phyloP scores from a whole-genome alignment of 306 rosid species.

The Senna tora region DNA sequence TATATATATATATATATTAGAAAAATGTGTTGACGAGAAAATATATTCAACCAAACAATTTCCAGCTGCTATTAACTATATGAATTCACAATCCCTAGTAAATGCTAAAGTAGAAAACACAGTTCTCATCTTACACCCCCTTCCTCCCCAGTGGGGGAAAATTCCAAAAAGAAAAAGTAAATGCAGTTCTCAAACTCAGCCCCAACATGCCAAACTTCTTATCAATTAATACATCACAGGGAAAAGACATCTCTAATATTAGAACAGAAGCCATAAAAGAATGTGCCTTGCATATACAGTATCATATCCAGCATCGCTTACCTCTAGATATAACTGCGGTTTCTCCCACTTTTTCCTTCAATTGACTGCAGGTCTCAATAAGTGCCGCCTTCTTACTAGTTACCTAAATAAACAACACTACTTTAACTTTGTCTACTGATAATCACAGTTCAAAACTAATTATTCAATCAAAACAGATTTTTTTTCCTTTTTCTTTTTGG shows the following conservation, averaged over 20 bases:
- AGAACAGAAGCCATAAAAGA: constrained; percentile 12
- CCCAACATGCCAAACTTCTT: neutral
- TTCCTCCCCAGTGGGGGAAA: neutral
- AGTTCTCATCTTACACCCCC: neutral
- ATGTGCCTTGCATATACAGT: constrained; percentile 18
- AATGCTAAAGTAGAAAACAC: neutral
- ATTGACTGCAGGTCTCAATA: constrained; percentile 67
- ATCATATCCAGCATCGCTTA: constrained; percentile 36
- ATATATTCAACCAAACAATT: neutral
- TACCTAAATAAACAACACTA: constrained; percentile 56
- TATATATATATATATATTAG: neutral
- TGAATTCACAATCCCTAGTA: neutral
- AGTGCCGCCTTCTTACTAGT: constrained; percentile 83
- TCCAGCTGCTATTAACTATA: neutral
- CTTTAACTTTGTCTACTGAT: constrained; percentile 23
- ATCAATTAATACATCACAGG: constrained; percentile 3
- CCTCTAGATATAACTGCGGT: constrained; percentile 74
- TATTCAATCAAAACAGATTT: constrained; percentile 3
- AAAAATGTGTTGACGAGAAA: neutral
- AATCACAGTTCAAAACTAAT: constrained; percentile 11
- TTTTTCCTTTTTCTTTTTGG: neutral
- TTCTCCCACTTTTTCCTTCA: constrained; percentile 74
- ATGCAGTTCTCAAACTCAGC: neutral
- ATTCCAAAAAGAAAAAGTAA: no score
- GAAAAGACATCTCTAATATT: constrained; percentile 16